Conservation (phyloP, 352 stramenopile species). For the Globisporangium alternatum region DNA sequence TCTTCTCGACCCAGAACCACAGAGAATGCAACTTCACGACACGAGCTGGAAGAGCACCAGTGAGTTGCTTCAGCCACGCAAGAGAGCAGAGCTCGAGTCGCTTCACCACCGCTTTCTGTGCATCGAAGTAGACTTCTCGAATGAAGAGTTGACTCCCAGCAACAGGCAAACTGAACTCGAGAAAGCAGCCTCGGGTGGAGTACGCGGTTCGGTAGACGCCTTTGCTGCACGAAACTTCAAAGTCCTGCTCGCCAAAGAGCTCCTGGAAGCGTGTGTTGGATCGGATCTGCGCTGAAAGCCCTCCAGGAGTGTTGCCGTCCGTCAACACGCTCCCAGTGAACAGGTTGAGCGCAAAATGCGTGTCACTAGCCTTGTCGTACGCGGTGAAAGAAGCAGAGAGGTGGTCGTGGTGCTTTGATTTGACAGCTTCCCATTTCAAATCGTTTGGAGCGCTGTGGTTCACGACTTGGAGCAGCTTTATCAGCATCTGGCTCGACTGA, state of each 20-base stretch:
- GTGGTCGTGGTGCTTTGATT: neutral
- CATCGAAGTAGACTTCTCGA: slow-evolving; percentile 24
- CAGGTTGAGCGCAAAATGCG: slow-evolving; percentile 42
- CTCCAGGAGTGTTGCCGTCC: slow-evolving; percentile 32
- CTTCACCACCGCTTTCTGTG: neutral
- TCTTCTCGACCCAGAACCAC: slow-evolving; percentile 44
- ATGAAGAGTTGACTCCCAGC: slow-evolving; percentile 25
- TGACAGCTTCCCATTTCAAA: slow-evolving; percentile 23
- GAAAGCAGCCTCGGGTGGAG: slow-evolving; percentile 21
- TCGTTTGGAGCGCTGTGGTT: slow-evolving; percentile 22
- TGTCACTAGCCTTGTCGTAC: slow-evolving; percentile 12
- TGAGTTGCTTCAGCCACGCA: slow-evolving; percentile 26
- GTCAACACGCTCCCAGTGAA: slow-evolving; percentile 40
- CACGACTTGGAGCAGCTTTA: slow-evolving; percentile 22
- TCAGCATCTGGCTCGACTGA: slow-evolving; percentile 13
- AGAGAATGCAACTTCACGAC: slow-evolving; percentile 36
- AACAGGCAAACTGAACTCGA: slow-evolving; percentile 31
- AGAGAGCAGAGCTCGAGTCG: slow-evolving; percentile 33
- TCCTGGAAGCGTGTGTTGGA: slow-evolving; percentile 24
- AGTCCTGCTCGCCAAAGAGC: slow-evolving; percentile 43
- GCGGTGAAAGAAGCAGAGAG: slow-evolving; percentile 34
- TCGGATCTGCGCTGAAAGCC: slow-evolving; percentile 34
- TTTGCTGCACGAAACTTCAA: slow-evolving; percentile 35
- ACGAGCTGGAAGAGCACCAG: slow-evolving; percentile 21
- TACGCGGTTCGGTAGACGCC: slow-evolving; percentile 28